Evolutionary conservation across 495 filamentous ascomycete genomes (phyloP), one percentile per base, ranked within the genome.

Genomic region (Stereocaulon alpinum): DNA sequence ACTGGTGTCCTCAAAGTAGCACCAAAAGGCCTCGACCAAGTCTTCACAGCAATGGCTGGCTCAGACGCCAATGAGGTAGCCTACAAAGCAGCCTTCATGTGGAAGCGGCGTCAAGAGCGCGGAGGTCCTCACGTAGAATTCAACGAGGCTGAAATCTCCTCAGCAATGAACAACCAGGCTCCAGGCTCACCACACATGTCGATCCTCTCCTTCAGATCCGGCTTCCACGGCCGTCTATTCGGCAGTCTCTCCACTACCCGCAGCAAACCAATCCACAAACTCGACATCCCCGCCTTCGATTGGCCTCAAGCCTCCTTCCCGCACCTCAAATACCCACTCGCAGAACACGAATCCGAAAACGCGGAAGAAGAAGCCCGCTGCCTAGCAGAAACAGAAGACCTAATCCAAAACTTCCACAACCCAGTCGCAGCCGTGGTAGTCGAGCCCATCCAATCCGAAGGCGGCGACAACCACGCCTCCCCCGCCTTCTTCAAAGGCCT

Each of bases 21-120:
- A 6, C 93, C 93, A 49, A 89, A 87, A 70, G 93, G 94, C 18
- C 77, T 96, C 65, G 75, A 94, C 79, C 90, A 97, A 72, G 93
- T 98, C 66, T 97, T 97, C 80, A 98, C 93, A 27, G 92, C 86
- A 64, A 89, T 91, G 83, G 83, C 92, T 55, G 93, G 93, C 64
- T 95, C 90, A 10, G 93, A 98, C 69, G 94, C 93, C 72, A 97
- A 96, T 77, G 94, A 99, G 74, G 90, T 89, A n/a, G 94, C 94
- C 53, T 99, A 91, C 80, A 98, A 98, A 73, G 93, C 93, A 41
- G 93, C 93, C 57, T 97, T 97, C 79, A 98, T 98, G 86, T 98
- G 88, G 82, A 86, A 86, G 62, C 86, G 91, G 24, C 89, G 91
- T 69, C 81, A 85, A 45, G 84, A 96, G 74, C 88, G 93, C 63